Conservation (phyloP, 1,284 basidiomycete genomes). For the Trametes versicolor region DNA sequence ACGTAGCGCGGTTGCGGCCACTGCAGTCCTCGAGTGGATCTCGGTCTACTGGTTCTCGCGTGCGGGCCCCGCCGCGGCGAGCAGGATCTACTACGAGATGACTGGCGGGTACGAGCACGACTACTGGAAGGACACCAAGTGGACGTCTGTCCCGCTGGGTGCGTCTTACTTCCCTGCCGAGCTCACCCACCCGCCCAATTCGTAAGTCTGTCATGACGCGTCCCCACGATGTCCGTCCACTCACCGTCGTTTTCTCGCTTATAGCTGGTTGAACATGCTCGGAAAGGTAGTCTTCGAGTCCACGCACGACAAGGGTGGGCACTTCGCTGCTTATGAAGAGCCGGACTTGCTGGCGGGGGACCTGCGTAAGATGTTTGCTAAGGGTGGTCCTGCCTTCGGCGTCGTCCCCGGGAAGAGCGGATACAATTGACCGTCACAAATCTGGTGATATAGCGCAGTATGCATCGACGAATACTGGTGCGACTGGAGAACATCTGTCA, state of each 20-base stretch:
- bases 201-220: slow-evolving; percentile 45
- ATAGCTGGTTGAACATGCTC: slow-evolving; percentile 27
- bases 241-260: not conserved
- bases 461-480: too few relatives aligned
- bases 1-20: not conserved
- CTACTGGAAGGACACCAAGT: slow-evolving; percentile 1
- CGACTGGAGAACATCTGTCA: too few relatives aligned
- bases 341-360: slow-evolving; percentile 42
- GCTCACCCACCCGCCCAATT: slow-evolving; percentile 46
- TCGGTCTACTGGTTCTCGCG: slow-evolving; percentile 69
- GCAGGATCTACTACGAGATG: slow-evolving; percentile 63
- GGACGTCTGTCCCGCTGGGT: slow-evolving; percentile 54
- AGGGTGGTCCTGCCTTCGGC: slow-evolving; percentile 40
- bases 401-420: slow-evolving; percentile 38
- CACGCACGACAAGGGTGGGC: slow-evolving; percentile 41
- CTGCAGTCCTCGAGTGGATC: slow-evolving; percentile 64
- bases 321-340: slow-evolving; percentile 44
- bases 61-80: slow-evolving; percentile 60
- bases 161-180: slow-evolving; percentile 61
- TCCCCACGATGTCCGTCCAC: not conserved
- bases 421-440: slow-evolving; percentile 20
- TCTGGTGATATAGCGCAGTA: too few relatives aligned
- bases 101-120: slow-evolving; percentile 1
- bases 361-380: slow-evolving; percentile 42
- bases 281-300: slow-evolving; percentile 43